Percentiles rank a stretch among this genome's conserved stretches.
Evolutionary conservation across 2,329 filamentous ascomycete species (phyloP).

Genomic region (Colletotrichum salicis): DNA sequence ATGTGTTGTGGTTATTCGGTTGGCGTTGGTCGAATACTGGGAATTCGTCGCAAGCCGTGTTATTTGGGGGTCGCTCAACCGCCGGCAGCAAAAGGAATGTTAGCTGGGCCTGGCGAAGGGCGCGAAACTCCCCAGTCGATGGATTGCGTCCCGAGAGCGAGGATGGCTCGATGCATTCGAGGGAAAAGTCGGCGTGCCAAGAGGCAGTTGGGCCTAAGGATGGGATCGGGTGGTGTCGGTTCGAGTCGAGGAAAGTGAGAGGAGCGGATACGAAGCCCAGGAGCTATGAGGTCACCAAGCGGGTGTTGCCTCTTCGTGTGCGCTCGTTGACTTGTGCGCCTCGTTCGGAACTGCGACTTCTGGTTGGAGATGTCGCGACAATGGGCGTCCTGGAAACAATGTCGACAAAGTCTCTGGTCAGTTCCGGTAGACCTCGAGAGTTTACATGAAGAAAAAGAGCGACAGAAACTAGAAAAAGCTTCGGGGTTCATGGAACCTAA

Average conservation of each 20-base stretch:
- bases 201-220: background rate
- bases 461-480: conserved; percentile 20
- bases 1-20: background rate
- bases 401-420: conserved; percentile 5
- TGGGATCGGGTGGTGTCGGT: background rate
- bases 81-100: conserved; percentile 30
- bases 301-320: background rate
- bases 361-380: background rate
- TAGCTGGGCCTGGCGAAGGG: conserved; percentile 37
- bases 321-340: background rate
- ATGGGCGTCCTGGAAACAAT: background rate
- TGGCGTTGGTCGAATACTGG: background rate
- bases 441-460: conserved; percentile 18
- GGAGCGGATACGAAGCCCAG: background rate
- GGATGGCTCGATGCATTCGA: conserved; percentile 47
- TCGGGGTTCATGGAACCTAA: conserved; percentile 32
- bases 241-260: background rate
- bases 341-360: conserved; percentile 4
- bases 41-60: background rate
- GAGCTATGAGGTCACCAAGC: conserved; percentile 27
- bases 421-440: background rate
- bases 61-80: conserved; percentile 29
- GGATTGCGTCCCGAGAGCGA: conserved; percentile 38
- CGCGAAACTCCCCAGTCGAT: conserved; percentile 40
- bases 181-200: conserved; percentile 28